phyloP scores from a whole-genome alignment of 78 protist genomes.

The Dictyostelium intermedium region DNA sequence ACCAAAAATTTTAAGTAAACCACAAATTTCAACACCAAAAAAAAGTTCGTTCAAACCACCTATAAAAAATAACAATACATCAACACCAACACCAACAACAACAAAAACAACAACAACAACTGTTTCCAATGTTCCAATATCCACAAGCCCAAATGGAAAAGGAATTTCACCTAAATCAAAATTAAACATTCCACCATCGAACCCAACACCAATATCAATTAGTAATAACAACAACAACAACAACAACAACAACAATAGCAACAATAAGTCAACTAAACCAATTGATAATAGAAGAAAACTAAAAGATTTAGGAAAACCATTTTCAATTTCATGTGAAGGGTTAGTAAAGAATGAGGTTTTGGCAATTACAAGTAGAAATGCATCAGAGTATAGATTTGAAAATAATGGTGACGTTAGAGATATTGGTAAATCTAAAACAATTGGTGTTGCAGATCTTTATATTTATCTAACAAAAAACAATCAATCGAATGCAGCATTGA shows the following conservation, averaged over 20 bases:
- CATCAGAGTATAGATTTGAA: constrained; percentile 41
- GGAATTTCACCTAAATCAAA: not conserved
- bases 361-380: constrained; percentile 24
- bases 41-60: not conserved
- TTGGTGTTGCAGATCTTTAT: constrained; percentile 38
- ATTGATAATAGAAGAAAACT: constrained; percentile 1
- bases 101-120: not conserved
- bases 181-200: not conserved
- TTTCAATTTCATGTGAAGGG: not conserved
- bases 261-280: not conserved
- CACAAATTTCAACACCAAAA: constrained; percentile 18
- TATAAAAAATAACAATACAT: not conserved
- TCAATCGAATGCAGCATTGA: not conserved
- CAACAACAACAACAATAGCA: not conserved
- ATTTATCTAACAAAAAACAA: not conserved
- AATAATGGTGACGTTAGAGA: not conserved
- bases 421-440: constrained; percentile 3
- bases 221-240: not conserved
- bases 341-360: constrained; percentile 24
- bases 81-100: not conserved
- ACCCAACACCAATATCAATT: not conserved
- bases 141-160: constrained; percentile 11
- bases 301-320: constrained; percentile 54
- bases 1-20: constrained; percentile 1
- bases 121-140: no score